Evolutionary conservation across 805 yeast species (phyloP).

Genomic region (Saturnispora sekii): DNA sequence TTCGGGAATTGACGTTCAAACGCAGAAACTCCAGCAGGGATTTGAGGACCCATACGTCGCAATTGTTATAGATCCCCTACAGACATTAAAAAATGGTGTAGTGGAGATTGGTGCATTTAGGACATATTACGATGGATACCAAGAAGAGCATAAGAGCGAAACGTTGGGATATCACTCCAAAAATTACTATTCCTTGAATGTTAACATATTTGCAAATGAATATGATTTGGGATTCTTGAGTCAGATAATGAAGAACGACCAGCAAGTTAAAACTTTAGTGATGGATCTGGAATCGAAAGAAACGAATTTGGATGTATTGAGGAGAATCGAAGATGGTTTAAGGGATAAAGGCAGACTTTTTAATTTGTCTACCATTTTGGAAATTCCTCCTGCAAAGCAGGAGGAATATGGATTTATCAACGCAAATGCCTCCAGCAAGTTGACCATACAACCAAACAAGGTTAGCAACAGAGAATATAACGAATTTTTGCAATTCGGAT

Average conservation of each 20-base stretch:
- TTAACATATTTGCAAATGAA: conserved; percentile 47
- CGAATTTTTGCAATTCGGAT: too few relatives aligned
- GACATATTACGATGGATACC: conserved; percentile 35
- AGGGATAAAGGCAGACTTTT: too few relatives aligned
- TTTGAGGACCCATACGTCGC: conserved; percentile 92
- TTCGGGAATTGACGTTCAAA: conserved; percentile 85
- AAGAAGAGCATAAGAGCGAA: conserved; percentile 3
- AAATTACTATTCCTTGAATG: conserved; percentile 55
- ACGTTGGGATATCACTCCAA: conserved; percentile 68
- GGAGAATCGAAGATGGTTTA: too few relatives aligned
- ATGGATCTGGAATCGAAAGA: neutral
- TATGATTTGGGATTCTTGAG: conserved; percentile 40
- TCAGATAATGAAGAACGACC: conserved; percentile 1
- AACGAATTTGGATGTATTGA: neutral
- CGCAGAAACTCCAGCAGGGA: conserved; percentile 75
- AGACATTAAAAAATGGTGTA: conserved; percentile 48
- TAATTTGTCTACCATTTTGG: too few relatives aligned
- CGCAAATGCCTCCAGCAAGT: too few relatives aligned
- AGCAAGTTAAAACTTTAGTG: neutral
- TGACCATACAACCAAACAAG: too few relatives aligned
- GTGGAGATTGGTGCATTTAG: conserved; percentile 87
- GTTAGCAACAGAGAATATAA: too few relatives aligned
- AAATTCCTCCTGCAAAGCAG: too few relatives aligned
- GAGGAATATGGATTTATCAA: too few relatives aligned
- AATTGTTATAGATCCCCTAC: conserved; percentile 75